Evolutionary conservation across 1,139 yeast species (phyloP).

Genomic region (Diutina siamensis): DNA sequence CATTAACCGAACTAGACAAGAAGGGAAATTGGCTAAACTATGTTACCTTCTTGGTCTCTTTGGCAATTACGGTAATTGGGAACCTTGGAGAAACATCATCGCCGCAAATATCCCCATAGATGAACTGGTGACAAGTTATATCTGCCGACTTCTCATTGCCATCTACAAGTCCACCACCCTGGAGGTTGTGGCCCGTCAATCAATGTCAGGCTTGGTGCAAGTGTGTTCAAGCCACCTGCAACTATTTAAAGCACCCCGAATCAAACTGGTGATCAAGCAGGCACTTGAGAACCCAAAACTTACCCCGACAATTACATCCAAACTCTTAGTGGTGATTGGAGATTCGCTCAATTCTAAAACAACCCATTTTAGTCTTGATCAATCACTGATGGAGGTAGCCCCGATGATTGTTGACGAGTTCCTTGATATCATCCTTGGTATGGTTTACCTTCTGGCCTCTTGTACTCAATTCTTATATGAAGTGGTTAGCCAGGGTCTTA

Average conservation of each 20-base stretch:
- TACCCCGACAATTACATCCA: neutral
- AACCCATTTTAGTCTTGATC: neutral
- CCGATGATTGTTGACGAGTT: conserved; percentile 4
- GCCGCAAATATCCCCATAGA: neutral
- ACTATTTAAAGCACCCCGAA: neutral
- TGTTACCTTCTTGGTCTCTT: conserved; percentile 1
- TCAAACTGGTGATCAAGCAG: neutral
- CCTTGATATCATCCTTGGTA: neutral
- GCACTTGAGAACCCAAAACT: neutral
- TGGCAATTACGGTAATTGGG: neutral
- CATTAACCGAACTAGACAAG: neutral
- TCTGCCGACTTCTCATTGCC: neutral
- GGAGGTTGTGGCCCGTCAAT: neutral
- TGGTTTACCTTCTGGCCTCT: neutral
- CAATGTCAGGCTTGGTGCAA: neutral
- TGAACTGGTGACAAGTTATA: conserved; percentile 3
- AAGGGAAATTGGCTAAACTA: conserved; percentile 1
- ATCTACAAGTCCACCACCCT: too few relatives aligned
- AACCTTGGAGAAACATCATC: neutral
- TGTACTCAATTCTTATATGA: neutral
- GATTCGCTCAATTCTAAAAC: neutral
- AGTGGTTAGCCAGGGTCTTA: conserved; percentile 1
- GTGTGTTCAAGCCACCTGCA: neutral
- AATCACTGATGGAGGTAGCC: neutral
- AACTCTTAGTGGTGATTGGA: neutral